Base-by-base conservation (phyloP, 1,284 basidiomycete species). In the Rhodotorula sp. region DNA sequence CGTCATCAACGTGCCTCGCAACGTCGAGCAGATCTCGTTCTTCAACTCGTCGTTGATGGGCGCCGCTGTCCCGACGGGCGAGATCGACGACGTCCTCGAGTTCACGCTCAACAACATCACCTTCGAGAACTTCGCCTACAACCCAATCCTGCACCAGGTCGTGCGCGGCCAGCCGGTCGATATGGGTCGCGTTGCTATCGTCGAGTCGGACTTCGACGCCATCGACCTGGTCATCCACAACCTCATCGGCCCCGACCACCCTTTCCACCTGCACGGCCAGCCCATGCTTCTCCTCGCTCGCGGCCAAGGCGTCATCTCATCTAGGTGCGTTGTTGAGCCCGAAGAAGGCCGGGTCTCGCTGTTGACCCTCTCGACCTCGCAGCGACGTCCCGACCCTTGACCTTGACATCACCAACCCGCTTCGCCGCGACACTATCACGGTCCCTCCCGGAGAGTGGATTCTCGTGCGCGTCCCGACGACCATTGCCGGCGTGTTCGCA, bases 341-440 rank as follows among this genome's bases (percentile, higher is more conserved):
- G 7, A 0, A 14, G 19, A 5, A 21, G 14, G 34, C 3, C 34
- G 8, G 7, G 7, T 41, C 12, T 2, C 73, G 64, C 0, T 21
- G 48, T 23, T 9, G 34, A 34, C 17, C 16, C 9, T 23, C 23
- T 23, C 12, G 9, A 3, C 8, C 9, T 7, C 52, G n/a, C 57
- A 61, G 58, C 0, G 50, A 68, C 13, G 74, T 78, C 61, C 21
- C 54, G 34, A 59, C 23, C 19, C n/a, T 68, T 25, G 50, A 4
- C 19, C 69, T 80, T 45, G 80, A 81, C 62, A 72, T 78, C 10
- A 68, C 52, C 17, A 83, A 82, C 66, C 82, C 82, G 12, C 67
- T 82, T 19, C 78, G 82, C 25, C 76, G 82, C 48, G 83, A 84
- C 66, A 80, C 79, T n/a, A 64, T 82, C 41, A 71, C 78, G 23